phyloP scores from a whole-genome alignment of 331 rosid species.

The Pyrus hybrid region DNA sequence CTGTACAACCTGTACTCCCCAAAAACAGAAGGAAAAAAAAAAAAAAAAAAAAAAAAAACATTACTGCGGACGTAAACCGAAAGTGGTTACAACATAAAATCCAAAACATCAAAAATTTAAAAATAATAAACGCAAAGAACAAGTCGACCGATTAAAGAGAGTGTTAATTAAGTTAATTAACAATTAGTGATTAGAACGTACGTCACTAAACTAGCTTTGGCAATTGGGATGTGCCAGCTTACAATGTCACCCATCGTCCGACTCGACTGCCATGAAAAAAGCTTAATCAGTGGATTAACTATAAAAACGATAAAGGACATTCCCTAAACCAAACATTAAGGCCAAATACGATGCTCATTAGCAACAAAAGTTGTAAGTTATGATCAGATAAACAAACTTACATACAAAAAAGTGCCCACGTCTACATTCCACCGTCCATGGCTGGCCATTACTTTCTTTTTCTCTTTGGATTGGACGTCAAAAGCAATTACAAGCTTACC shows the following conservation, averaged over 20 bases:
- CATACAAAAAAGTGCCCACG: constrained; percentile 8
- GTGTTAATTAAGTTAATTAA: not conserved
- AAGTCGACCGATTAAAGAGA: not conserved
- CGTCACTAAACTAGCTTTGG: not conserved
- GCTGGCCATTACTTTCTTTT: not conserved
- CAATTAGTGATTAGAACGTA: not conserved
- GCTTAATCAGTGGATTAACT: not conserved
- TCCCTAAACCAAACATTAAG: not conserved
- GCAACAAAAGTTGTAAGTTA: not conserved
- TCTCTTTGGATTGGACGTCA: not conserved
- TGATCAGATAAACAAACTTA: not conserved
- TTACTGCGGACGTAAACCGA: not conserved
- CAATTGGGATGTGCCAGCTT: not conserved
- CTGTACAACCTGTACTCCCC: not conserved
- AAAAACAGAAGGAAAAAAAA: not conserved
- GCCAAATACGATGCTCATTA: not conserved
- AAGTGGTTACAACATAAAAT: not conserved
- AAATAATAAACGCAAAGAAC: not conserved
- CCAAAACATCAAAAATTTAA: not conserved
- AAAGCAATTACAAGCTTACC: not conserved
- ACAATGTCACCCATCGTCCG: not conserved
- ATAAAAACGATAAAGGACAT: not conserved
- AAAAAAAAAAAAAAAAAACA: not conserved
- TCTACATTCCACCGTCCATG: constrained; percentile 18
- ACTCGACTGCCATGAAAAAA: not conserved